Conservation (phyloP, 176 grass and related monocot species). For the Triticum aestivum region DNA sequence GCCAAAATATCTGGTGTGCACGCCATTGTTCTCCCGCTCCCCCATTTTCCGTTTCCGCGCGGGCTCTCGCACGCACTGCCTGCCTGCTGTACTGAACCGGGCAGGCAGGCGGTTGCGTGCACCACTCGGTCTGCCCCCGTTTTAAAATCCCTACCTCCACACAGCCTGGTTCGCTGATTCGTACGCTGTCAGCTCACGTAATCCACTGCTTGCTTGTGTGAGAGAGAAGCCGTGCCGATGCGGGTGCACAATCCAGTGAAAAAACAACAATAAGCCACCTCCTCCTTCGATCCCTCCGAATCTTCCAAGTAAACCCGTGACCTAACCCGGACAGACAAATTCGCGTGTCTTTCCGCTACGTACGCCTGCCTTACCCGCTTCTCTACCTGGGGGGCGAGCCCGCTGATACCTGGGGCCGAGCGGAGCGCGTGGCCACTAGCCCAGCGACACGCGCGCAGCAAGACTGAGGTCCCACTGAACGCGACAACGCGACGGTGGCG, state of each 20-base stretch:
- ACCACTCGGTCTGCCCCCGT: neutral
- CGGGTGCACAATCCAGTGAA: neutral
- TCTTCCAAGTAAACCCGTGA: slow-evolving; percentile 49
- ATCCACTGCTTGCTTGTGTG: neutral
- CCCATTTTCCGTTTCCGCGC: neutral
- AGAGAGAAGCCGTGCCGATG: neutral
- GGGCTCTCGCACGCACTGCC: neutral
- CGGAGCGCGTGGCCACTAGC: neutral
- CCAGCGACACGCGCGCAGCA: neutral
- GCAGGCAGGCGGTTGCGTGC: neutral
- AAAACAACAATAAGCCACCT: neutral
- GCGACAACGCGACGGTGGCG: neutral
- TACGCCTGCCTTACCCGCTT: neutral
- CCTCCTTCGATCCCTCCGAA: slow-evolving; percentile 20
- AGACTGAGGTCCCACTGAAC: neutral
- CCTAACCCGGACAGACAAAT: neutral
- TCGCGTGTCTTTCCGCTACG: neutral
- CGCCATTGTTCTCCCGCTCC: too few species aligned
- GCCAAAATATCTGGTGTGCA: too few species aligned
- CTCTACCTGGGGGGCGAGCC: rapidly evolving
- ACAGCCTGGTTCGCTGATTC: neutral
- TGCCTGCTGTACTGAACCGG: neutral
- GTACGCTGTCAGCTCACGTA: neutral
- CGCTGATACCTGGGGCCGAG: neutral
- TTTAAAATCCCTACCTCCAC: neutral